Evolutionary conservation across 352 stramenopile species (phyloP), one percentile per base, ranked within the genome.

Genomic region (Pythium folliculosum): DNA sequence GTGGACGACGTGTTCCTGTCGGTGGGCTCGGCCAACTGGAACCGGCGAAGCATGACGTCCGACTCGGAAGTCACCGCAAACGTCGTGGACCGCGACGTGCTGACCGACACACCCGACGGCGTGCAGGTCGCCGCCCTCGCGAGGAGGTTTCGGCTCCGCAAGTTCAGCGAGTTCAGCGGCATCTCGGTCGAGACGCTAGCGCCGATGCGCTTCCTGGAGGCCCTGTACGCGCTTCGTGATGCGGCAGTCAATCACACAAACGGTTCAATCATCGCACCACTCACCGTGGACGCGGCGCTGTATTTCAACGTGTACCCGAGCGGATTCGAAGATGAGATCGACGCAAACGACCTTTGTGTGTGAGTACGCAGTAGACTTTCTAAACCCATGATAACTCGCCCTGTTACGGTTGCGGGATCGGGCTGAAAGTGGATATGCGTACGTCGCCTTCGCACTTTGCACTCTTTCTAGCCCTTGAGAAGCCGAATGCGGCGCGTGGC

Each of bases 241-340:
- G 61, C 69, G 2, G 61, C 72, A 8, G 23, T 37, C 4, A 69
- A 58, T 1, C 43, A 45, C 3, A 45, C 52, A 43, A 27, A 44
- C 21, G 22, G 49, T 21, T 59, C 67, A 5, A 50, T 77, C 6
- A 40, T 72, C 19, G 57, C 25, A 12, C 50, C 52, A 43, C 58
- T 75, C 14, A 17, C 21, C 2, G 63, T 77, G 35, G 43, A 57
- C 14, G 32, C 44, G 19, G 66, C 71, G n/a, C 43, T 65, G 37
- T 81, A 81, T 50, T 81, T 78, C 43, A 69, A 75, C n/a, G 57
- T 77, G 8, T 74, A 77, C 25, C 73, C 73, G 7, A 32, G 43
- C 16, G 73, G 71, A 30, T 65, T 80, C 25, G 67, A 74, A 49
- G 64, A 76, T 23, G 51, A 72, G n/a, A 63, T 75, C 30, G 73